Conservation (phyloP, 768 basidiomycete genomes). For the Phaeolepiota aurea region DNA sequence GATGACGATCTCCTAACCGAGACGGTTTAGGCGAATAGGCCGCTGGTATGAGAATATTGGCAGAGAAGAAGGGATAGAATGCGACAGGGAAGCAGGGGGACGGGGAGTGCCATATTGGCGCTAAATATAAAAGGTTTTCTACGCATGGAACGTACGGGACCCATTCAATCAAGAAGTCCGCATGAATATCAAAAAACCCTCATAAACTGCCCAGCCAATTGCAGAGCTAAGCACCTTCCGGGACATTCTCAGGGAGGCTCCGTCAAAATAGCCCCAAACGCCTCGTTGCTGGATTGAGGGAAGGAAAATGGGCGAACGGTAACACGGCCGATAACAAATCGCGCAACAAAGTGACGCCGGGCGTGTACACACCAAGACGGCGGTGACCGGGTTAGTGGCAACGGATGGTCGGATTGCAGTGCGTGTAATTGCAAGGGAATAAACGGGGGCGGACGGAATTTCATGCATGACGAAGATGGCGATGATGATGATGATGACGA, state of each 20-base stretch:
- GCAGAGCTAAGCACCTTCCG: conserved; percentile 86
- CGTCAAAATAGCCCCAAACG: conserved; percentile 75
- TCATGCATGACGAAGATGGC: no score
- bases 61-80: background rate
- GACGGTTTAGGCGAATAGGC: background rate
- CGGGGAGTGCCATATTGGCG: background rate
- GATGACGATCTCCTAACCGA: no score
- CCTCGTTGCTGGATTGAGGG: conserved; percentile 61
- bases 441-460: background rate
- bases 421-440: background rate
- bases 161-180: conserved; percentile 16
- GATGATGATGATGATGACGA: no score
- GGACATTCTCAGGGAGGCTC: conserved; percentile 71
- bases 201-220: conserved; percentile 90
- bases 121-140: background rate
- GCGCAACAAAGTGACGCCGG: no score
- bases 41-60: background rate
- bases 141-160: background rate
- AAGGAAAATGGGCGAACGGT: background rate
- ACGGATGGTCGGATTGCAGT: no score
- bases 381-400: no score
- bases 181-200: conserved; percentile 61
- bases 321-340: background rate
- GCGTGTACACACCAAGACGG: no score
- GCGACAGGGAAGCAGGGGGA: background rate